Evolutionary conservation across 169 alveolate species (phyloP).

Genomic region (Amoebophrya sp.): DNA sequence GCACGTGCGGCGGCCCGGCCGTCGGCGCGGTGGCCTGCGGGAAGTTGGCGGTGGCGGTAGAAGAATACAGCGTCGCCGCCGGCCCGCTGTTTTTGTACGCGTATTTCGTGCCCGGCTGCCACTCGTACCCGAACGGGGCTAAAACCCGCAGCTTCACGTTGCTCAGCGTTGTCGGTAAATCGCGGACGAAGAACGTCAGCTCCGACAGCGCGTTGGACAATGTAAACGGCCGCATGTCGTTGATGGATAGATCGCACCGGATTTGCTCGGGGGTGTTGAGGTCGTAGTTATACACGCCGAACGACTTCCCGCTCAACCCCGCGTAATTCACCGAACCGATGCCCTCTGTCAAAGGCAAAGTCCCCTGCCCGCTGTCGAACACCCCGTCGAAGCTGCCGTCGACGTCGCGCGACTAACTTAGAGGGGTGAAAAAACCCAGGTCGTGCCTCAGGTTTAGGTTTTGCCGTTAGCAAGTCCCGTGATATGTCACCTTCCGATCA

Average conservation of each 20-base stretch:
- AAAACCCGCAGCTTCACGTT: neutral
- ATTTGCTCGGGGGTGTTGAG: neutral
- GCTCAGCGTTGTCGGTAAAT: neutral
- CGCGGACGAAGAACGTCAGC: neutral
- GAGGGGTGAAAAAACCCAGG: no score
- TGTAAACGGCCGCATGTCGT: neutral
- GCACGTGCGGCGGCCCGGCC: neutral
- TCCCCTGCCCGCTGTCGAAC: neutral
- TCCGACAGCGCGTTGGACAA: neutral
- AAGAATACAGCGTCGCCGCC: neutral
- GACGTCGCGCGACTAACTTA: neutral
- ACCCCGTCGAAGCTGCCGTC: constrained; percentile 2
- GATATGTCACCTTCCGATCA: no score
- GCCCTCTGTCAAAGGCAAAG: neutral
- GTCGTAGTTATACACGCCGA: neutral
- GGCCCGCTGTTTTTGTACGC: neutral
- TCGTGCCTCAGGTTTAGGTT: no score
- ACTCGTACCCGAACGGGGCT: neutral
- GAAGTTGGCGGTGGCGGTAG: neutral
- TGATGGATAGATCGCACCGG: neutral
- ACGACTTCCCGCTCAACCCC: neutral
- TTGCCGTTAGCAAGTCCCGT: no score
- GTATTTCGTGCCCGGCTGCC: neutral
- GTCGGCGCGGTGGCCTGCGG: neutral
- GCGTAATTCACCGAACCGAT: neutral